Conservation (phyloP, 371 early-diverging fungal genomes). For the Batkoa obscura region DNA sequence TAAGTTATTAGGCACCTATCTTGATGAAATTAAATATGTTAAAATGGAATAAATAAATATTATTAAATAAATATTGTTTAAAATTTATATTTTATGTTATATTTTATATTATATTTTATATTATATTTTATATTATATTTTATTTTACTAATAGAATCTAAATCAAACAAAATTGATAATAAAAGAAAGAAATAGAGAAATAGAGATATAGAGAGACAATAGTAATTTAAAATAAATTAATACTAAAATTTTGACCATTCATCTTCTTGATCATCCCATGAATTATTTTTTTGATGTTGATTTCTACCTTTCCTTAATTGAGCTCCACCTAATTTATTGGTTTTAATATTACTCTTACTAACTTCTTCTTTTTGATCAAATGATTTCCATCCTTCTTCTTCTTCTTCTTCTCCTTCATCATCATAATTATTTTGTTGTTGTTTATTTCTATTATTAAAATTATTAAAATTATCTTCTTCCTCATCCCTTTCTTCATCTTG, state of each 20-base stretch:
- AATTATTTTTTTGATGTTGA: background rate
- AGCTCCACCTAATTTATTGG: background rate
- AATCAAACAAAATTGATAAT: too few species aligned
- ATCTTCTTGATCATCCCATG: background rate
- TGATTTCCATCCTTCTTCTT: background rate
- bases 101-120: too few species aligned
- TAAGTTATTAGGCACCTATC: slow-evolving; percentile 77
- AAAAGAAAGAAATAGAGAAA: too few species aligned
- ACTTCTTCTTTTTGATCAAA: too few species aligned
- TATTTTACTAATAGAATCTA: too few species aligned
- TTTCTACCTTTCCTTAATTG: background rate
- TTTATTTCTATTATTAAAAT: background rate
- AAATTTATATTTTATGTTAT: too few species aligned
- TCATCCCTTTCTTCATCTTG: background rate
- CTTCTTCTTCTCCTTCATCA: background rate
- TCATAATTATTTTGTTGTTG: background rate
- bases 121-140: too few species aligned
- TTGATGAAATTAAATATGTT: slow-evolving; percentile 44
- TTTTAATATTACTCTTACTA: background rate
- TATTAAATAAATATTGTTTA: too few species aligned
- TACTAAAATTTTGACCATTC: slow-evolving; percentile 2
- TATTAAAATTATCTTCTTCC: background rate
- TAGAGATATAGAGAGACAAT: too few species aligned
- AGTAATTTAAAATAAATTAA: too few species aligned
- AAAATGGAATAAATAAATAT: too few species aligned